Evolutionary conservation across 1,139 yeast species (phyloP).

Genomic region (Pichia sp.): DNA sequence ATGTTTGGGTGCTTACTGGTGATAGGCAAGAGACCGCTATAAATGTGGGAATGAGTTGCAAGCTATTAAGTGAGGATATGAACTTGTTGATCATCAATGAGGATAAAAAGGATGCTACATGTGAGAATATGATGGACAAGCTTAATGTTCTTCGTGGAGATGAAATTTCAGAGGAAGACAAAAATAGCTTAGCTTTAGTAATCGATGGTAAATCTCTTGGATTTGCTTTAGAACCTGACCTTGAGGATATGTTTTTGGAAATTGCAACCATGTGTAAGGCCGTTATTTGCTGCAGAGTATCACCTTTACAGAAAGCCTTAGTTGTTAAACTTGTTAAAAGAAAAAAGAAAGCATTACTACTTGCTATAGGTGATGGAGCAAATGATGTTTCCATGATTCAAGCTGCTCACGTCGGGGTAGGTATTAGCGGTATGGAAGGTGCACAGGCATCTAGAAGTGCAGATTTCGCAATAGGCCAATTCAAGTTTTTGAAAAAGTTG

Average conservation of each 20-base stretch:
- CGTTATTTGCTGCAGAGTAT: constrained; percentile 94
- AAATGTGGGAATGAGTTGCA: constrained; percentile 97
- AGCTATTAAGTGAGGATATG: constrained; percentile 92
- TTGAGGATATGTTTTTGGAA: constrained; percentile 72
- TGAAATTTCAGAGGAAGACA: constrained; percentile 55
- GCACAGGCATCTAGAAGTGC: constrained; percentile 99
- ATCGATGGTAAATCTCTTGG: constrained; percentile 91
- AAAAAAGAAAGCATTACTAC: constrained; percentile 64
- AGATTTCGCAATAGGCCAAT: constrained; percentile 94
- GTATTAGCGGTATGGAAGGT: constrained; percentile 98
- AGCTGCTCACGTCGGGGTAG: constrained; percentile 98
- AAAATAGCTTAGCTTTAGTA: constrained; percentile 78
- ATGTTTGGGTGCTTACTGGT: constrained; percentile 96
- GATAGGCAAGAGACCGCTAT: constrained; percentile 99
- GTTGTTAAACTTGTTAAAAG: constrained; percentile 90
- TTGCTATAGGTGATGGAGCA: constrained; percentile 98
- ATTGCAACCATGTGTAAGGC: constrained; percentile 88
- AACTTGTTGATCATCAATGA: constrained; percentile 84
- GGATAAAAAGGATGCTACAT: constrained; percentile 67
- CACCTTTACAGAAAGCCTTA: constrained; percentile 93
- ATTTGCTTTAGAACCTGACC: constrained; percentile 72
- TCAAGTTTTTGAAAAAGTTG: constrained; percentile 73
- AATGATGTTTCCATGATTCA: constrained; percentile 98
- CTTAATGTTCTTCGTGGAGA: constrained; percentile 67
- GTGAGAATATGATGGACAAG: constrained; percentile 64